These are phyloP conservation scores for Podaxis sp. DNA, from an alignment of 768 basidiomycete species.

Conservation along the genomic window DNA sequence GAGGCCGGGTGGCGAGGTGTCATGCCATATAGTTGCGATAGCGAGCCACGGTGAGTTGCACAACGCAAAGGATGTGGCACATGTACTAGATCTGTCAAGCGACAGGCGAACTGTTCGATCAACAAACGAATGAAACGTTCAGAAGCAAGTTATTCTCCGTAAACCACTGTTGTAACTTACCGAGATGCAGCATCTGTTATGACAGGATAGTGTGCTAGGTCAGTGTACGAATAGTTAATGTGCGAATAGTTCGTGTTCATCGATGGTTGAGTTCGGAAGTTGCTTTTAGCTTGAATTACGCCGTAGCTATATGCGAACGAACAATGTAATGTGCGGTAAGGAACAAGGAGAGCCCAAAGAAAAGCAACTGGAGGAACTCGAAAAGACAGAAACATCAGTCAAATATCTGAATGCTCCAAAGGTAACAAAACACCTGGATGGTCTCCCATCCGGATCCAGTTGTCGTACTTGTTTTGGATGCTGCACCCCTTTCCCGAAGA, in stretches of 20 bases:
- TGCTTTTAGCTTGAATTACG: not conserved
- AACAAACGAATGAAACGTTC: too few relatives aligned
- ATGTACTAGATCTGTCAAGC: too few relatives aligned
- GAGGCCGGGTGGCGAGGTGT: too few relatives aligned
- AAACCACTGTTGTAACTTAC: too few relatives aligned
- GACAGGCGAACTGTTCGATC: too few relatives aligned
- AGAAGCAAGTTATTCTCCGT: too few relatives aligned
- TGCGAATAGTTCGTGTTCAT: not conserved
- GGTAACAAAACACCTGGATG: not conserved
- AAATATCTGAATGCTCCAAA: not conserved
- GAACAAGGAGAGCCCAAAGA: not conserved
- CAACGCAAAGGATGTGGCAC: too few relatives aligned
- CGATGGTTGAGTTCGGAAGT: not conserved
- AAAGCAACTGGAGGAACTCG: not conserved
- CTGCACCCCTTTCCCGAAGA: not conserved
- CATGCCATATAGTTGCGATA: too few relatives aligned
- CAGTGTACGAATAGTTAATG: not conserved
- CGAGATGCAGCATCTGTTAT: not conserved
- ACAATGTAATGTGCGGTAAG: not conserved
- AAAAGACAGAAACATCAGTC: not conserved
- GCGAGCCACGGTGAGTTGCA: too few relatives aligned
- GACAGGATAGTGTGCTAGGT: too few relatives aligned
- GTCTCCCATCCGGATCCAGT: not conserved
- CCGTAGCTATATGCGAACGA: not conserved
- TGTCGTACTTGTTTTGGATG: not conserved